Percentiles rank a stretch among this genome's conserved stretches.
Conservation (phyloP, 495 filamentous ascomycete species). For the Pseudomonodictys pantanalensis region DNA sequence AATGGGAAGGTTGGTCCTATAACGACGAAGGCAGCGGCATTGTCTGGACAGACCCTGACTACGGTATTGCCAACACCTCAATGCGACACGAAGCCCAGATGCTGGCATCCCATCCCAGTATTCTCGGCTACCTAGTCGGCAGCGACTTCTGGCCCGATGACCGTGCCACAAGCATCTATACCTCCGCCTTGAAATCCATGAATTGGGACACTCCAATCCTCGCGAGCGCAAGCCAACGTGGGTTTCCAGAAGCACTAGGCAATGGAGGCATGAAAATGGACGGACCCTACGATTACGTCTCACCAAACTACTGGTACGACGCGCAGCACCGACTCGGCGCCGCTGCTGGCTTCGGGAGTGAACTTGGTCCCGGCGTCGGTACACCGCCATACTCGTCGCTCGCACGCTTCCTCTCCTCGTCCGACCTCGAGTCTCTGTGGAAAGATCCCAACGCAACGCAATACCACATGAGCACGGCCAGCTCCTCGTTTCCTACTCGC, state of each 20-base stretch:
- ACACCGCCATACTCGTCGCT: constrained; percentile 58
- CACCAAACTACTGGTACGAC: constrained; percentile 63
- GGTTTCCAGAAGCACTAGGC: constrained; percentile 51
- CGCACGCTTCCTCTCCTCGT: constrained; percentile 51
- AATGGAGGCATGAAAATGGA: constrained; percentile 65
- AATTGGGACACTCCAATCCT: constrained; percentile 60
- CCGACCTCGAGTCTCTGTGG: constrained; percentile 57
- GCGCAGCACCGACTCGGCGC: constrained; percentile 51
- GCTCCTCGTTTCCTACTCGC: constrained; percentile 54
- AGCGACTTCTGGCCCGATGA: constrained; percentile 64
- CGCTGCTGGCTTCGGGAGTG: constrained; percentile 62
- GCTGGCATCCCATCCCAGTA: constrained; percentile 45
- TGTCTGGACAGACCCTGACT: constrained; percentile 54
- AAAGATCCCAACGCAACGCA: constrained; percentile 49
- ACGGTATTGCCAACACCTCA: constrained; percentile 50
- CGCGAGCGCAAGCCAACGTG: constrained; percentile 55
- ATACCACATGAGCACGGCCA: constrained; percentile 59
- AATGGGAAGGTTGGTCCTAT: constrained; percentile 65
- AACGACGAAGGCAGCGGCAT: constrained; percentile 52
- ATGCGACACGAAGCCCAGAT: constrained; percentile 58
- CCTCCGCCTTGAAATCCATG: constrained; percentile 47
- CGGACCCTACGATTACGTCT: constrained; percentile 66
- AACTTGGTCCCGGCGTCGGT: constrained; percentile 59
- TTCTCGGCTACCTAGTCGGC: constrained; percentile 58
- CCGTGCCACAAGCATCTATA: constrained; percentile 51